A percentile compares a stretch with the other conserved stretches of the same genome.
Conservation (phyloP, 164 flowering plant genomes). For the Umbellularia californica region DNA sequence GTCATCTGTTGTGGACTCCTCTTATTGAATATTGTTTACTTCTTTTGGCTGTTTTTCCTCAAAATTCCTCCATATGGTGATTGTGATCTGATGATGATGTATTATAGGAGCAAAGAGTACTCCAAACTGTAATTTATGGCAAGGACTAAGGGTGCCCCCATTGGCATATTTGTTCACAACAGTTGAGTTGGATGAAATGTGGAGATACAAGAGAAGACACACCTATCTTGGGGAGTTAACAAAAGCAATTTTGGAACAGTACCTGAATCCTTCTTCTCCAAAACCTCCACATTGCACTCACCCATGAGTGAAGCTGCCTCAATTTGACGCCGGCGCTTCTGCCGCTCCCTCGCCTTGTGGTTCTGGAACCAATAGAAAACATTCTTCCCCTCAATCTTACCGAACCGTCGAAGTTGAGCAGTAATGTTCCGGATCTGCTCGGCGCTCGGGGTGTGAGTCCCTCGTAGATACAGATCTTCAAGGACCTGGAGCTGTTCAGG, state of each 20-base stretch:
- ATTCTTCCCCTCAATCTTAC: slow-evolving; percentile 87
- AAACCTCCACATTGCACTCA: slow-evolving; percentile 6
- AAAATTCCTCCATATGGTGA: no score
- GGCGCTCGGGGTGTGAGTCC: slow-evolving; percentile 73
- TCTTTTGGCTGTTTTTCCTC: no score
- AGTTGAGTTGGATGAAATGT: no score
- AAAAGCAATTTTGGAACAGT: not conserved
- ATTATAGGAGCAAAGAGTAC: no score
- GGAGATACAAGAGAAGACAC: not conserved
- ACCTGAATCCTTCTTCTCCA: slow-evolving; percentile 49
- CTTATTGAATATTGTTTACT: no score
- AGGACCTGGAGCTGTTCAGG: slow-evolving; percentile 70
- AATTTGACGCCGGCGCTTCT: slow-evolving; percentile 67
- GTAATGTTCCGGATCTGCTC: slow-evolving; percentile 81
- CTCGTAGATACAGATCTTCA: slow-evolving; percentile 61
- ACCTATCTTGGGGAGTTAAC: not conserved
- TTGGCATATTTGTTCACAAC: no score
- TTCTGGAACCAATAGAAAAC: slow-evolving; percentile 97
- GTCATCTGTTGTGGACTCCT: no score
- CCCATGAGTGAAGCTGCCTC: slow-evolving; percentile 17
- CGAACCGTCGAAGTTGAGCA: slow-evolving; percentile 62
- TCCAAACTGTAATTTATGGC: no score
- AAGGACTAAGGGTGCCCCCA: no score
- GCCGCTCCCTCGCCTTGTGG: slow-evolving; percentile 87
- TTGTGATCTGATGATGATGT: no score